Base-by-base conservation (phyloP, 257 asterid genomes). In the Anisodus acutangulus region DNA sequence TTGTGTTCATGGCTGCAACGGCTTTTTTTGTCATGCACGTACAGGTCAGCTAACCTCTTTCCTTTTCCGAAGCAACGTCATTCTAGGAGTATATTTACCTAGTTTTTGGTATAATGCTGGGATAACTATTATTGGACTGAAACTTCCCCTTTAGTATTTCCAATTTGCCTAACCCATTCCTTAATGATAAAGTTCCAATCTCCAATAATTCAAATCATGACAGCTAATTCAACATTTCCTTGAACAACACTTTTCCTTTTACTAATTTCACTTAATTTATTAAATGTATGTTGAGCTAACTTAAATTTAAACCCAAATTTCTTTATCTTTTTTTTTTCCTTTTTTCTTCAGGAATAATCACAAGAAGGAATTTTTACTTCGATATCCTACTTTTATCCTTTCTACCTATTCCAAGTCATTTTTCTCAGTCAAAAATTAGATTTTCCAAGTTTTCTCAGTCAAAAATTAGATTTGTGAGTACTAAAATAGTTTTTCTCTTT, bases 1-100 rank as follows among this genome's bases (percentile, higher is more conserved):
- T 92, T 86, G 84, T 90, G 85, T 91, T 94, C 95, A 93, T 92
- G 99, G 90, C 87, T 12, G 93, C 97, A 66, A 92, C 95, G 3
- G 95, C 99, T 19, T 90, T 93, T 86, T 90, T 96, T 9, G 92
- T 91, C 88, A 94, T 95, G 98, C 98, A 95, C 41, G 98, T 95
- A 64, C 98, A 95, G 97, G 99, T 94, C 39, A 82, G 93, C 47
- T 55, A 72, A 57, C 64, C 67, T 47, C 85, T 78, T 79, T 43
- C 80, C 31, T 53, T 26, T 53, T 76, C 4, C 4, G 13, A 19
- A 51, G 10, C 0, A 62, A 22, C 41, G 26, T 12, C 62, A 26
- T 51, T 51, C 45, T 26, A 66, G 84, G 68, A 9, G 6, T 47
- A 6, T 6, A 72, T 19, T 19, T 72, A 47, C 37, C 60, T 47